Conservation (phyloP, 208 protist species). For the Leishmania tarentolae region DNA sequence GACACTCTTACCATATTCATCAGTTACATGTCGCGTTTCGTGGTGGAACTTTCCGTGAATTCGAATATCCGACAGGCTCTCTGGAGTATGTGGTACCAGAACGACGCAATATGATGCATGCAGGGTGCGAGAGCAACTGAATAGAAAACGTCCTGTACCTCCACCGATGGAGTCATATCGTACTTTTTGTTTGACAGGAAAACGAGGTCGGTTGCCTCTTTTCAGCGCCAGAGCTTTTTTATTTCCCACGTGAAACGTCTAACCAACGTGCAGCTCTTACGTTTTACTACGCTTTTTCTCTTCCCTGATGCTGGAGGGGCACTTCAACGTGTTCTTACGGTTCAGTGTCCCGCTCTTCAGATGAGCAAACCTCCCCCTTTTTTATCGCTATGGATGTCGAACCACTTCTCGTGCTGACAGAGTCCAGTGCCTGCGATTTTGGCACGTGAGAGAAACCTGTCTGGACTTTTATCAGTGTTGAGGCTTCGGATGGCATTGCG, state of each 20-base stretch:
- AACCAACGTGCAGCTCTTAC: not conserved
- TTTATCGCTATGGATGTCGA: not conserved
- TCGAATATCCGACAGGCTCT: conserved; percentile 19
- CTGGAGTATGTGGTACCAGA: conserved; percentile 10
- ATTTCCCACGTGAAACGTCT: not conserved
- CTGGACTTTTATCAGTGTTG: not conserved
- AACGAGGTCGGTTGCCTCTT: not conserved
- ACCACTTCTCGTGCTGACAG: not conserved
- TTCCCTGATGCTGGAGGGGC: not conserved
- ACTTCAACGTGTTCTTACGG: not conserved
- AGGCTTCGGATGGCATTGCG: not conserved
- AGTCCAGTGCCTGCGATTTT: not conserved
- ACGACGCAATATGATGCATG: conserved; percentile 10
- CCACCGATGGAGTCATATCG: not conserved
- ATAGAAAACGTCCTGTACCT: not conserved
- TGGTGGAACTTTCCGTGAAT: conserved; percentile 26
- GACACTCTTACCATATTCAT: conserved; percentile 36
- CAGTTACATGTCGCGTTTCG: conserved; percentile 36
- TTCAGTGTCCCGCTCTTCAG: not conserved
- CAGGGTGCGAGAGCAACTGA: conserved; percentile 10
- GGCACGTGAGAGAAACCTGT: not conserved
- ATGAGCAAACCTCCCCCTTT: too few relatives aligned
- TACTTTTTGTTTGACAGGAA: not conserved
- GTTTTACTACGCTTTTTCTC: not conserved
- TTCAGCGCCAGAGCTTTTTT: not conserved